Conservation (phyloP, 441 rosid species). For the Erodium trifolium region DNA sequence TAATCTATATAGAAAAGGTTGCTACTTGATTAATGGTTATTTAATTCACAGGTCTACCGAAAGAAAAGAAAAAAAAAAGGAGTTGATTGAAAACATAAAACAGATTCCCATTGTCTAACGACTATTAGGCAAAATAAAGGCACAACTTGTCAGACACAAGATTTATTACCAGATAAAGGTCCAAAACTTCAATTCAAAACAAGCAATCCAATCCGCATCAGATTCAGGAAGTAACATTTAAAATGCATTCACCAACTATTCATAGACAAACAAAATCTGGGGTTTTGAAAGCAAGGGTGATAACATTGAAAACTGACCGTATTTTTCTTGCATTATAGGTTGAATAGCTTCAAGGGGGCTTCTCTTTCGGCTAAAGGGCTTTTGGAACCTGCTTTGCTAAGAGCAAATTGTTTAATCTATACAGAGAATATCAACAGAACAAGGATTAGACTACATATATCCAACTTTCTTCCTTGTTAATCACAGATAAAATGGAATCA, state of each 20-base stretch:
- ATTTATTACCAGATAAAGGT: conserved; percentile 4
- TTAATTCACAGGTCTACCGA: not conserved
- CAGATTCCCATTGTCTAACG: conserved; percentile 6
- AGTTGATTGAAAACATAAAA: not conserved
- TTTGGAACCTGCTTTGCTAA: conserved; percentile 3
- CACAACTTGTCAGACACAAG: not conserved
- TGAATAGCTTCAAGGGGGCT: not conserved
- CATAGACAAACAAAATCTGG: conserved; percentile 2
- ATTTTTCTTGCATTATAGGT: not conserved
- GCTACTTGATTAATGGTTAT: conserved; percentile 1
- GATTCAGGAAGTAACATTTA: not conserved
- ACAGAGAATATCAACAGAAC: conserved; percentile 2
- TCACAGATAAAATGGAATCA: conserved; percentile 2
- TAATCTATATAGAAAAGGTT: not conserved
- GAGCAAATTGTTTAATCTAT: not conserved
- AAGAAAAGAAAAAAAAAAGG: not conserved
- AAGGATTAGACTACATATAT: not conserved
- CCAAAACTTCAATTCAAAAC: not conserved
- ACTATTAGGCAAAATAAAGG: not conserved
- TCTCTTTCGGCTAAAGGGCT: conserved; percentile 4
- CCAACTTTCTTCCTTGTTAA: not conserved
- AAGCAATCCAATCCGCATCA: not conserved
- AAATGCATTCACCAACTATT: not conserved
- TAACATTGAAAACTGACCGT: not conserved
- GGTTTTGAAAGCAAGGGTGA: not conserved